These are phyloP conservation scores for Alloteropsis semialata DNA, from an alignment of 176 grass and related monocot genomes.

Conservation along the genomic window DNA sequence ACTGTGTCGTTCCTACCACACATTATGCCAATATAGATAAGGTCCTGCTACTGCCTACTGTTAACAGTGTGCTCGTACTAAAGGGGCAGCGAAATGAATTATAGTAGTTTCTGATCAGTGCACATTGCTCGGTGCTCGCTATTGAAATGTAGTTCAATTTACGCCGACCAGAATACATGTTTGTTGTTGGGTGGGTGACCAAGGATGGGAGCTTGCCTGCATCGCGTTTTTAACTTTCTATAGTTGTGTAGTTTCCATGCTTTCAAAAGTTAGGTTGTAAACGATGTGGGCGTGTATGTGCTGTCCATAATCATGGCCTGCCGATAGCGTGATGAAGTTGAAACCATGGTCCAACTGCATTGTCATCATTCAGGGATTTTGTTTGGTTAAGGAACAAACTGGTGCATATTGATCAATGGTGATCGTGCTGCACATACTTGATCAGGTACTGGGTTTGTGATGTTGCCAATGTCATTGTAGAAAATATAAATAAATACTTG, in stretches of 20 bases:
- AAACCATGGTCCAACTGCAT: background rate
- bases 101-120: background rate
- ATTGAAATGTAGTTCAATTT: background rate
- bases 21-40: background rate
- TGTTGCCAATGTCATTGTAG: background rate
- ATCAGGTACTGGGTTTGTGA: background rate
- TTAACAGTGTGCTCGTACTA: background rate
- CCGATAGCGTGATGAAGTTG: background rate
- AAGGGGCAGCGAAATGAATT: background rate
- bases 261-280: constrained; percentile 9
- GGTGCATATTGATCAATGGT: background rate
- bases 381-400: background rate
- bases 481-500: background rate
- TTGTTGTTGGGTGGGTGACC: background rate
- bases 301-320: background rate
- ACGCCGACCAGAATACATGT: background rate
- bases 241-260: background rate
- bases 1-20: background rate
- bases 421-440: background rate
- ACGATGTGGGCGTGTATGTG: background rate
- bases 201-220: background rate
- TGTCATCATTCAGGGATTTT: background rate
- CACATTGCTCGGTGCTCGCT: background rate
- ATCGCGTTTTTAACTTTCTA: background rate
- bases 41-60: background rate